Percentiles rank a stretch among this genome's conserved stretches.
phyloP scores from a whole-genome alignment of 768 basidiomycete genomes.

The Sistotremastrum suecicum region DNA sequence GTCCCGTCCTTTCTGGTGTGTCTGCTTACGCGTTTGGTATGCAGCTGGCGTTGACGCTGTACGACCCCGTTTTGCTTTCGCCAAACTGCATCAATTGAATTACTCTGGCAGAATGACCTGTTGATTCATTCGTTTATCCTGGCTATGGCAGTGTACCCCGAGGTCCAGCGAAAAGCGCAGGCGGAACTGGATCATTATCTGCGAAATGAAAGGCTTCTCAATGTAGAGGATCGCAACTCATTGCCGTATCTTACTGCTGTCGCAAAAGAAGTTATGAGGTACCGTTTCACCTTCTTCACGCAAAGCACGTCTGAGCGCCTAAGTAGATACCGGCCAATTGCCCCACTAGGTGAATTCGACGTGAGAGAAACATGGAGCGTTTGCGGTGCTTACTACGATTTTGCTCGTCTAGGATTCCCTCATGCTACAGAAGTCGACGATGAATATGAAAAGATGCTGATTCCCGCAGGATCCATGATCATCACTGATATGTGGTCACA shows the following conservation, averaged over 20 bases:
- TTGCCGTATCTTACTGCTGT: constrained; percentile 2
- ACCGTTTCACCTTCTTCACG: not conserved
- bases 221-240: not conserved
- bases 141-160: constrained; percentile 8
- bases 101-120: constrained; percentile 2
- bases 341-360: too few relatives aligned
- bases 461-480: too few relatives aligned
- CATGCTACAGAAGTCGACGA: too few relatives aligned
- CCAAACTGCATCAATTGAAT: constrained; percentile 2
- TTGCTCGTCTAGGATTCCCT: too few relatives aligned
- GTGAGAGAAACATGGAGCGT: too few relatives aligned
- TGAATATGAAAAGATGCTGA: too few relatives aligned
- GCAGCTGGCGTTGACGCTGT: too few relatives aligned
- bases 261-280: not conserved
- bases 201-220: constrained; percentile 4
- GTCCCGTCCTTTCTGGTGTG: not conserved
- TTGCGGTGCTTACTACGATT: too few relatives aligned
- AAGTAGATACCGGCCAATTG: too few relatives aligned
- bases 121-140: constrained; percentile 8
- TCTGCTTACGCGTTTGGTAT: too few relatives aligned
- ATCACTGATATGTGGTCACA: too few relatives aligned
- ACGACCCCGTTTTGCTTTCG: not conserved
- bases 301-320: too few relatives aligned
- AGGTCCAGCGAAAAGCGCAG: constrained; percentile 5
- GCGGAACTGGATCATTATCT: constrained; percentile 6